A percentile compares a stretch with the other conserved stretches of the same genome.
phyloP scores from a whole-genome alignment of 768 basidiomycete genomes.

The Infundibulicybe gibba region DNA sequence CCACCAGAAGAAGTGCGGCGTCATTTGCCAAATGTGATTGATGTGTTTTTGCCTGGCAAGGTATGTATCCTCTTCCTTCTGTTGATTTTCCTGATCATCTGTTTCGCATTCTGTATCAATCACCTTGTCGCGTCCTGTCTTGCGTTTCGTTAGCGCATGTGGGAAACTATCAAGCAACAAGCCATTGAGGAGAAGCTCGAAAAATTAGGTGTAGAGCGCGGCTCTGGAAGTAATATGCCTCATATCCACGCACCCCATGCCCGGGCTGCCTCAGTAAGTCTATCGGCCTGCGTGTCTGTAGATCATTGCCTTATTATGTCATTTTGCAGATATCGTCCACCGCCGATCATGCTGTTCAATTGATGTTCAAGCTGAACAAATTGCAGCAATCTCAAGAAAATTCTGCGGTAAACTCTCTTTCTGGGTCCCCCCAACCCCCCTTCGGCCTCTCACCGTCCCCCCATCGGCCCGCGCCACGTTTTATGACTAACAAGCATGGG shows the following conservation, averaged over 20 bases:
- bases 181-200: conserved; percentile 81
- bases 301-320: conserved; percentile 15
- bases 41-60: conserved; percentile 83
- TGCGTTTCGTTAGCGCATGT: conserved; percentile 47
- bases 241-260: conserved; percentile 74
- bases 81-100: conserved; percentile 6
- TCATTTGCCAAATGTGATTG: conserved; percentile 61
- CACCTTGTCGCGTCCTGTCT: too few relatives aligned
- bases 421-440: conserved; percentile 63
- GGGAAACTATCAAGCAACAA: conserved; percentile 68
- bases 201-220: conserved; percentile 74
- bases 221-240: conserved; percentile 48
- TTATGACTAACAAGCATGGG: conserved; percentile 55
- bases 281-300: conserved; percentile 9
- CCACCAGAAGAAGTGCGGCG: conserved; percentile 63
- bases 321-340: conserved; percentile 78
- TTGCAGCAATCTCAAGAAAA: conserved; percentile 68
- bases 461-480: conserved; percentile 27
- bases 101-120: not conserved
- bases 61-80: conserved; percentile 31
- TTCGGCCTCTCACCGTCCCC: conserved; percentile 54
- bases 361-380: conserved; percentile 82
- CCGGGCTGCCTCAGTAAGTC: conserved; percentile 78
- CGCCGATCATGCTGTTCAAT: conserved; percentile 70
- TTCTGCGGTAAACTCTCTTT: conserved; percentile 48